These are phyloP conservation scores for Conoideocrella luteorostrata DNA, from an alignment of 2,329 filamentous ascomycete species.

Conservation along the genomic window DNA sequence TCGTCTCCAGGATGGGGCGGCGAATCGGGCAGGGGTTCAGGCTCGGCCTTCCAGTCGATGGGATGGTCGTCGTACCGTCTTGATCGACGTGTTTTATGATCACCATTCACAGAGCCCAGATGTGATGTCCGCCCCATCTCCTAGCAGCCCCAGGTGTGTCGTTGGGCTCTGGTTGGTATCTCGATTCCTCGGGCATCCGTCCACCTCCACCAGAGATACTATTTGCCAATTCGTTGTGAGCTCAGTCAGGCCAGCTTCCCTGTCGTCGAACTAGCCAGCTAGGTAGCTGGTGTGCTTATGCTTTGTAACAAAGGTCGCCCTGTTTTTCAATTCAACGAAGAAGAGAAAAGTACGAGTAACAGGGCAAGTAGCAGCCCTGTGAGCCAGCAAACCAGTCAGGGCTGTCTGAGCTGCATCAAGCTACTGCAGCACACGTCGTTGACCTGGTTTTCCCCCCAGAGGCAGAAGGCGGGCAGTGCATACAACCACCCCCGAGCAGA, in stretches of 20 bases:
- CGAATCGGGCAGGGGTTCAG: conserved; percentile 17
- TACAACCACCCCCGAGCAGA: not conserved
- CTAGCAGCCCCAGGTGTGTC: conserved; percentile 15
- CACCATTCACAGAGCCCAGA: conserved; percentile 23
- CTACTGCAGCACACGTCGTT: conserved; percentile 13
- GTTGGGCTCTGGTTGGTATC: conserved; percentile 18
- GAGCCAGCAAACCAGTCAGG: conserved; percentile 16
- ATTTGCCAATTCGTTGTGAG: conserved; percentile 11
- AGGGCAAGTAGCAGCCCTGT: conserved; percentile 10
- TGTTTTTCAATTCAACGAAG: not conserved
- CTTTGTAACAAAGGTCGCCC: not conserved
- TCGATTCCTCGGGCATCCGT: conserved; percentile 1
- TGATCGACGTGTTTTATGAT: conserved; percentile 20
- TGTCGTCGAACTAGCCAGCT: not conserved
- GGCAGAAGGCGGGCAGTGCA: conserved; percentile 1
- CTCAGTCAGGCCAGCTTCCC: not conserved
- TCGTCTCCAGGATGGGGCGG: conserved; percentile 21
- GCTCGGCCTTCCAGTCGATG: conserved; percentile 12
- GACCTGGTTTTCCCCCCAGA: conserved; percentile 13
- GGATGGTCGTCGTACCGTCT: conserved; percentile 16
- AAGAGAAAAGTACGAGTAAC: not conserved
- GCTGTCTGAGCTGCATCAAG: conserved; percentile 16
- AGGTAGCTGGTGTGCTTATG: too few species aligned
- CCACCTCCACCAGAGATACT: not conserved
- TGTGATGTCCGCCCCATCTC: conserved; percentile 25